Percentiles rank a stretch among this genome's conserved stretches.
These are phyloP conservation scores for Botrytis elliptica DNA, from an alignment of 2,329 filamentous ascomycete species.

Conservation along the genomic window DNA sequence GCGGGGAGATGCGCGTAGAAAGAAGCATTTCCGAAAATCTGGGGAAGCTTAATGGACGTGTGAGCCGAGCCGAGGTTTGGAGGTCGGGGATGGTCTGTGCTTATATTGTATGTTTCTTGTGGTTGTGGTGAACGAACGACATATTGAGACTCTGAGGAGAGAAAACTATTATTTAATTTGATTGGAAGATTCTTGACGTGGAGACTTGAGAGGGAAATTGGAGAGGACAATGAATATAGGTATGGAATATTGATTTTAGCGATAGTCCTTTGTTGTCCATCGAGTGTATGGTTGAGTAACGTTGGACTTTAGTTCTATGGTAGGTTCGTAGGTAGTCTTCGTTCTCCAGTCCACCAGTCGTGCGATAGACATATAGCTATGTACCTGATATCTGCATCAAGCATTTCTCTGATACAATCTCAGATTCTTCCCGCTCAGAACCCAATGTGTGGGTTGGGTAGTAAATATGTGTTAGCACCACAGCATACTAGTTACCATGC, in stretches of 20 bases:
- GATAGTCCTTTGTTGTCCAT: neutral
- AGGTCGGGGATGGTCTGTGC: neutral
- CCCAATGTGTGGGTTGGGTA: too few species aligned
- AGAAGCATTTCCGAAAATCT: slow-evolving; percentile 11
- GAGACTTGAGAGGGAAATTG: neutral
- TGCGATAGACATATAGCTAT: neutral
- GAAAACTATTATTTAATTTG: neutral
- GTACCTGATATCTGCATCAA: neutral
- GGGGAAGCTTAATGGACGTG: neutral
- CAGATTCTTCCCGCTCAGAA: neutral
- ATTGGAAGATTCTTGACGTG: neutral
- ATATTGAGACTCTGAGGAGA: neutral
- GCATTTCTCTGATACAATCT: neutral
- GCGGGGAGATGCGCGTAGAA: neutral
- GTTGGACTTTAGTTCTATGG: neutral
- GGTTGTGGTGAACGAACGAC: neutral
- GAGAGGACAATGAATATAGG: neutral
- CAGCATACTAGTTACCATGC: neutral
- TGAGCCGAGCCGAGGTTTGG: slow-evolving; percentile 1
- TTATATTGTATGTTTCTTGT: neutral
- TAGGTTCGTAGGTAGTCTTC: neutral
- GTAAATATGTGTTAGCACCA: neutral
- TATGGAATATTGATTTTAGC: neutral
- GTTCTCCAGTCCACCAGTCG: neutral
- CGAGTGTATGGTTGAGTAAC: neutral